Evolutionary conservation across 441 rosid genomes (phyloP).

Genomic region (Gossypium laxum): DNA sequence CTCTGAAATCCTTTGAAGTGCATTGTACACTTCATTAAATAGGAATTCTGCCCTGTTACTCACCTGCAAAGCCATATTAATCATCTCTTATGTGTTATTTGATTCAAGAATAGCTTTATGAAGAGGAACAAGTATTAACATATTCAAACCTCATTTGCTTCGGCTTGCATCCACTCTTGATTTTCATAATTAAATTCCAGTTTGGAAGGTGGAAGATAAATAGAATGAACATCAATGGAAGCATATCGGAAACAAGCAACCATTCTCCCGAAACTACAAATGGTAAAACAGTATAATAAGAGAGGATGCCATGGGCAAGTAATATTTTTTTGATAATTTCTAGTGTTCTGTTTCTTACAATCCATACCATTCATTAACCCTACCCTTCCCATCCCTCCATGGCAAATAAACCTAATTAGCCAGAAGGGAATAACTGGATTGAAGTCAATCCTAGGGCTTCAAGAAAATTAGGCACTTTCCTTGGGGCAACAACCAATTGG

Average conservation of each 20-base stretch:
- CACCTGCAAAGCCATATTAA: conserved; percentile 33
- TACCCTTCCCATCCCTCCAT: background rate
- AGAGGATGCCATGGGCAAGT: conserved; percentile 16
- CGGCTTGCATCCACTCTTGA: conserved; percentile 49
- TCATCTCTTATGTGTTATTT: conserved; percentile 8
- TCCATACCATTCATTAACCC: background rate
- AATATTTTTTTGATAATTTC: background rate
- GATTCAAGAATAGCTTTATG: conserved; percentile 10
- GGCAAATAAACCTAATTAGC: background rate
- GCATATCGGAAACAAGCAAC: conserved; percentile 78
- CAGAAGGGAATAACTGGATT: background rate
- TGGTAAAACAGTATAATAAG: conserved; percentile 15
- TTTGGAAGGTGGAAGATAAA: conserved; percentile 53
- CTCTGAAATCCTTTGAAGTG: conserved; percentile 38
- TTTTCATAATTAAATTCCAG: conserved; percentile 46
- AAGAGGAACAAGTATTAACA: conserved; percentile 9
- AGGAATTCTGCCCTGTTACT: conserved; percentile 39
- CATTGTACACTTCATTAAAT: conserved; percentile 40
- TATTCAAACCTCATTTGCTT: conserved; percentile 34
- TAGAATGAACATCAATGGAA: conserved; percentile 54
- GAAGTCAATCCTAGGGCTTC: background rate
- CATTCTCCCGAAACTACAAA: conserved; percentile 57
- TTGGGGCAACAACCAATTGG: background rate
- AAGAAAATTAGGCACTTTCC: background rate
- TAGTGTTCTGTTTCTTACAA: background rate